Base-by-base conservation (phyloP, 2,329 filamentous ascomycete species). In the Aaosphaeria pasadenensis region DNA sequence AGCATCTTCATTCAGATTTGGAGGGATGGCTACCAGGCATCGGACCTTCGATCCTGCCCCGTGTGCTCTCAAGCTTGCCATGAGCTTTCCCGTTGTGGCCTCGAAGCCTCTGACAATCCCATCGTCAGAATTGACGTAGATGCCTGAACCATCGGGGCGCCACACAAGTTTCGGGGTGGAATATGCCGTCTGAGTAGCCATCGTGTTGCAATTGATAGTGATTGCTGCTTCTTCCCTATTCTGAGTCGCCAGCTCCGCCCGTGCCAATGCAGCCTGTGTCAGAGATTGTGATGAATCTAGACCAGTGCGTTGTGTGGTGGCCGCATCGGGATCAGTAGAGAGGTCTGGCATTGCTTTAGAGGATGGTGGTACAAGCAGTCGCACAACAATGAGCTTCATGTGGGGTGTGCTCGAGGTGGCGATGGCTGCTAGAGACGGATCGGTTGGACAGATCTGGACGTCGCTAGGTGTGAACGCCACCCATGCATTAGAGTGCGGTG, bases 91-190 rank as follows among this genome's bases (percentile, higher is more conserved):
- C 1, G 75, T 83, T 47, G 67, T 77, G 3, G 75, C 71, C 60
- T 86, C 83, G 5, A 86, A 69, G 1, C 83, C 83, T 42, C 83
- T 71, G 30, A 86, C 73, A 6, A 80, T 71, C 0, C 84, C 83
- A 60, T 86, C 84, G 56, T 86, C 83, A 4, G 81, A 80, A 66
- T 83, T 86, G 9, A 86, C 81, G 75, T 80, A 86, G 0, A 86
- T 68, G 0, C 83, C 83, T 39, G 73, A 78, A 1, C 81, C 82
- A 60, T 84, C 77, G 1, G 82, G 81, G 29, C 83, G 69, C 83
- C 84, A 86, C 5, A 74, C 76, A 5, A 85, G 70, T 44, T 80
- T 77, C 6, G 83, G 83, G 5, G 82, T 86, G 24, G 80, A 84
- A 61, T 85, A 86, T 1, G 77, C 72, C 30, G 82, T 85, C 60